Evolutionary conservation across 1,284 basidiomycete species (phyloP).

Genomic region (Leccinum solheimii): DNA sequence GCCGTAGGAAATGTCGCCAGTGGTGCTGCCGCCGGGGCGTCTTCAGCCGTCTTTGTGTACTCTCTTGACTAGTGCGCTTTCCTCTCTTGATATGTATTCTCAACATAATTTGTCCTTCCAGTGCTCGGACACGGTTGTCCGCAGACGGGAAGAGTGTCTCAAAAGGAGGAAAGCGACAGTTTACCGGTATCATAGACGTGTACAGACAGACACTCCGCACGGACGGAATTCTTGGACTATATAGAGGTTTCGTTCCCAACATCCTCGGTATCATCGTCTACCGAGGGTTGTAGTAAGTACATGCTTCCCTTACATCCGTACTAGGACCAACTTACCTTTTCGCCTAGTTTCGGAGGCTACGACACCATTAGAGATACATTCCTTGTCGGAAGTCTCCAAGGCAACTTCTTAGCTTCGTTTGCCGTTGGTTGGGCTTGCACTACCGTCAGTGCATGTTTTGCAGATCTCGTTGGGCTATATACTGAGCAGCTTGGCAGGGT

Average conservation of each 20-base stretch:
- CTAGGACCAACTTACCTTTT: background rate
- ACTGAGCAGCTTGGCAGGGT: slow-evolving; percentile 32
- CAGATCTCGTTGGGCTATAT: background rate
- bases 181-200: slow-evolving; percentile 47
- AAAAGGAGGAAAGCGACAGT: slow-evolving; percentile 45
- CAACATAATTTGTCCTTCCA: slow-evolving; percentile 12
- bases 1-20: slow-evolving; percentile 45
- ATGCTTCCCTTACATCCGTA: background rate
- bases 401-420: slow-evolving; percentile 66
- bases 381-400: slow-evolving; percentile 56
- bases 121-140: slow-evolving; percentile 55
- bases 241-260: slow-evolving; percentile 64
- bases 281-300: slow-evolving; percentile 52
- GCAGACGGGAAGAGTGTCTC: slow-evolving; percentile 50
- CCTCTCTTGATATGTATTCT: background rate
- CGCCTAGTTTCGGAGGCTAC: slow-evolving; percentile 45
- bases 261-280: slow-evolving; percentile 64
- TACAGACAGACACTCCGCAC: slow-evolving; percentile 54
- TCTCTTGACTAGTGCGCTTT: slow-evolving; percentile 55
- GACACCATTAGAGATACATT: slow-evolving; percentile 56
- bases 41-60: slow-evolving; percentile 57
- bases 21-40: slow-evolving; percentile 48
- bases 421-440: slow-evolving; percentile 56
- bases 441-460: slow-evolving; percentile 35
- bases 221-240: slow-evolving; percentile 54